These are phyloP conservation scores for Pleoardoris graminearum DNA, from an alignment of 2,329 filamentous ascomycete species.

Conservation along the genomic window DNA sequence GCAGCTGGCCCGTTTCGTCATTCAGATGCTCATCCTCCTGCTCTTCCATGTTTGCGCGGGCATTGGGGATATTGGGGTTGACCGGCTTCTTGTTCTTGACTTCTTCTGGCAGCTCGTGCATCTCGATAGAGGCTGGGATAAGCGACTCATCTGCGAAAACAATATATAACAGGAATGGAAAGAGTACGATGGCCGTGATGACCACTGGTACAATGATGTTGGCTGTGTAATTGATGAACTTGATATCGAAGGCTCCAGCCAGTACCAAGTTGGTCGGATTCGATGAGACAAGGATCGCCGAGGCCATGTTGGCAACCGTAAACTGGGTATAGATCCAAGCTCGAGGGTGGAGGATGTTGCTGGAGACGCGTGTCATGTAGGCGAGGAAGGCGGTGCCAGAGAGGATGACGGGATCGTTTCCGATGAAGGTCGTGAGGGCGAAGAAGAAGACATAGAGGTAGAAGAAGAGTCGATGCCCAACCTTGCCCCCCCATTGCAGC, in stretches of 20 bases:
- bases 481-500: constrained; percentile 66
- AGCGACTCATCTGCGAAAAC: constrained; percentile 67
- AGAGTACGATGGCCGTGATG: constrained; percentile 68
- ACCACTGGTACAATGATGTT: constrained; percentile 76
- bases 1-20: constrained; percentile 53
- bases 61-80: constrained; percentile 73
- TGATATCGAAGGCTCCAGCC: constrained; percentile 71
- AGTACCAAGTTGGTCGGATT: constrained; percentile 78
- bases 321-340: constrained; percentile 77
- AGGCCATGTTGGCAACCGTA: constrained; percentile 71
- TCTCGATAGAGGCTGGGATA: constrained; percentile 67
- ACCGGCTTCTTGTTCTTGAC: constrained; percentile 60
- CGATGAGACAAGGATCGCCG: constrained; percentile 75
- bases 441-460: constrained; percentile 77
- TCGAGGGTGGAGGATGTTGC: constrained; percentile 70
- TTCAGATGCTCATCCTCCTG: constrained; percentile 52
- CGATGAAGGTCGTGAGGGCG: constrained; percentile 66
- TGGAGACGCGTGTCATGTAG: constrained; percentile 76
- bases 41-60: constrained; percentile 59
- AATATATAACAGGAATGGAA: constrained; percentile 70
- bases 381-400: constrained; percentile 75
- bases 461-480: constrained; percentile 70
- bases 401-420: constrained; percentile 75
- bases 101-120: constrained; percentile 67
- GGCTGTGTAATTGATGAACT: constrained; percentile 73